Evolutionary conservation across 495 filamentous ascomycete species (phyloP), one percentile per base, ranked within the genome.

Genomic region (Penicillium cinerascens): DNA sequence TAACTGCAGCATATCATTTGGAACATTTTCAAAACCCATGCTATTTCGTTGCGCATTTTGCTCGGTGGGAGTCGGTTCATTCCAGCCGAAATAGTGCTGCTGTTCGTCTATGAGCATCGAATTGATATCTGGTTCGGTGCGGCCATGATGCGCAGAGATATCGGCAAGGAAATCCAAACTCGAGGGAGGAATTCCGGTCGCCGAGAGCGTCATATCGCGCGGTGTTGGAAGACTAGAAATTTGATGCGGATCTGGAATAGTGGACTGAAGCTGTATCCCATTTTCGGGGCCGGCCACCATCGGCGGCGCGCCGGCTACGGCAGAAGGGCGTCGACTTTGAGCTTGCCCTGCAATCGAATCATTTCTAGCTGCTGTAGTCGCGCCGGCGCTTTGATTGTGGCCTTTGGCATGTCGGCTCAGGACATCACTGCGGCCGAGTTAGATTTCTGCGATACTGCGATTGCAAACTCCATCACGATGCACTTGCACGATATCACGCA

Each of bases 341-440:
- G 44, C 49, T 38, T 60, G 57, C 38, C 16, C 49, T 18, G 42
- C 42, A 9, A 53, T 47, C 16, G 42, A 40, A 54, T 55, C 60
- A 38, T 47, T 65, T 51, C 48, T 58, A 41, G 60, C 45, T 7
- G 37, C 54, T 15, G 49, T 60, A 44, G 51, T 65, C 17, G 65
- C 55, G 44, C 58, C 51, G 40, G 49, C 47, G n/a, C n/a, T n/a
- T 29, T 68, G 58, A 44, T 70, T 72, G 52, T 78, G 74, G 42
- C 74, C 76, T 64, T 75, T 79, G 42, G 74, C 71, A 65, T 79
- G 76, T 33, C 78, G 72, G 44, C 75, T 78, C 45, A 80, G 55
- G 25, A 80, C 78, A 65, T 80, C 78, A 58, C 78, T 80, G 52
- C 36, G 47, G 27, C 39, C 35, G 35, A 8, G 52, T 65, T 45